These are phyloP conservation scores for Fusarium multiceps DNA, from an alignment of 2,329 filamentous ascomycete species.

Conservation along the genomic window DNA sequence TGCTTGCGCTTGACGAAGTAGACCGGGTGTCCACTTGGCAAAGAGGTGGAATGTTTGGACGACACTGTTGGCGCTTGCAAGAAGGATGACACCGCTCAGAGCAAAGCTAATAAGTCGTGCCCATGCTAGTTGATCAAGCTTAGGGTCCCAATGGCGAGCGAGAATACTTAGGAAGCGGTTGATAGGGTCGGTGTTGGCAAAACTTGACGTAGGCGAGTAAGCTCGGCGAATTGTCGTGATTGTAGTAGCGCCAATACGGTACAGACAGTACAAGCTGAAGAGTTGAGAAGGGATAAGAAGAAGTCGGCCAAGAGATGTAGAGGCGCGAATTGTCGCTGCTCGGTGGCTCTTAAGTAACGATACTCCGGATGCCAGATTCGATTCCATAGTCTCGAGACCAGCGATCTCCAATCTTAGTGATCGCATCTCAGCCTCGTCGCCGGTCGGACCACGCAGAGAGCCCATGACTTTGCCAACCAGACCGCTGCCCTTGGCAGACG, in stretches of 20 bases:
- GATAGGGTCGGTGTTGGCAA: conserved; percentile 82
- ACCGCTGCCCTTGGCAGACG: conserved; percentile 54
- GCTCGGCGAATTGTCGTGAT: conserved; percentile 73
- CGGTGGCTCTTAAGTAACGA: conserved; percentile 71
- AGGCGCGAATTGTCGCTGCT: conserved; percentile 72
- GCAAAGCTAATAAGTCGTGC: conserved; percentile 86
- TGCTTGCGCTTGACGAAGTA: conserved; percentile 79
- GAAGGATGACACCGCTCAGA: conserved; percentile 83
- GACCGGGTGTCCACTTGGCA: conserved; percentile 75
- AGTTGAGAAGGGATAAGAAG: conserved; percentile 71
- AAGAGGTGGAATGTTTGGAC: conserved; percentile 89
- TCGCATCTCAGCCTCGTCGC: conserved; percentile 69
- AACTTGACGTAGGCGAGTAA: conserved; percentile 56
- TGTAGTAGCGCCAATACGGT: conserved; percentile 79
- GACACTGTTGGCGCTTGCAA: conserved; percentile 83
- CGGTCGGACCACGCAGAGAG: conserved; percentile 72
- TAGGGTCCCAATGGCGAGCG: conserved; percentile 85
- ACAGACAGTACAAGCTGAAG: conserved; percentile 86
- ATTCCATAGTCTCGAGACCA: conserved; percentile 83
- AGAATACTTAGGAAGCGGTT: conserved; percentile 84
- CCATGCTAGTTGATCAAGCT: conserved; percentile 85
- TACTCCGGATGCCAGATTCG: conserved; percentile 74
- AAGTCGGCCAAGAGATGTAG: conserved; percentile 73
- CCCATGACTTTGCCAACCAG: conserved; percentile 81
- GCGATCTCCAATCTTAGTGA: conserved; percentile 78